A percentile compares a stretch with the other conserved stretches of the same genome.
Evolutionary conservation across 768 basidiomycete species (phyloP).

Genomic region (Mycena crocata): DNA sequence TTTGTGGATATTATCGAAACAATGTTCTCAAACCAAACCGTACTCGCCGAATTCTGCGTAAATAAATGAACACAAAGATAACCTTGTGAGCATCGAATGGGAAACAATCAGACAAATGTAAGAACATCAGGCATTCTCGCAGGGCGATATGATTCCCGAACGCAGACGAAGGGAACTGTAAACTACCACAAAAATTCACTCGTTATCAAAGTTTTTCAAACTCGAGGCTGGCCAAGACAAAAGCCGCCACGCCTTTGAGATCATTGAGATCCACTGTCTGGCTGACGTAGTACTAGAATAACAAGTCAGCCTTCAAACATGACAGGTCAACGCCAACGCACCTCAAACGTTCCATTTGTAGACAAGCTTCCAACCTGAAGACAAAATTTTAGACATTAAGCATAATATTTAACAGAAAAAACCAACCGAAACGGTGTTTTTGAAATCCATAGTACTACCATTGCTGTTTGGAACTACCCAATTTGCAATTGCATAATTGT

Average conservation of each 20-base stretch:
- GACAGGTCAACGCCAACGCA: conserved; percentile 30
- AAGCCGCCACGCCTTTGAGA: conserved; percentile 59
- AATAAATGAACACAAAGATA: no score
- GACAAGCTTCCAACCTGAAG: conserved; percentile 55
- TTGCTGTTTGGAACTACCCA: conserved; percentile 56
- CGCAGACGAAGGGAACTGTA: no score
- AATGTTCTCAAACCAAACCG: no score
- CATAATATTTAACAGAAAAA: neutral
- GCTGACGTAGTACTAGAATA: conserved; percentile 55
- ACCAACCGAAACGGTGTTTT: conserved; percentile 57
- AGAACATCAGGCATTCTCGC: no score
- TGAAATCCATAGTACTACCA: conserved; percentile 60
- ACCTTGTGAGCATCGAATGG: no score
- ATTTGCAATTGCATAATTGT: conserved; percentile 52
- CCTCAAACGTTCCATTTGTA: conserved; percentile 51
- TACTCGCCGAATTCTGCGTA: no score
- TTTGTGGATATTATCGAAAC: no score
- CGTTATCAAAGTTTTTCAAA: conserved; percentile 43
- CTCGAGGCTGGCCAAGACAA: conserved; percentile 60
- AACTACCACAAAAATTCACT: no score
- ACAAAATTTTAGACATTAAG: neutral
- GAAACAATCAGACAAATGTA: no score
- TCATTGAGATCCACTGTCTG: conserved; percentile 54
- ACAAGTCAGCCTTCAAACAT: neutral
- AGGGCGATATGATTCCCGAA: no score